Base-by-base conservation (phyloP, 805 yeast genomes). In the Candida berthetii region DNA sequence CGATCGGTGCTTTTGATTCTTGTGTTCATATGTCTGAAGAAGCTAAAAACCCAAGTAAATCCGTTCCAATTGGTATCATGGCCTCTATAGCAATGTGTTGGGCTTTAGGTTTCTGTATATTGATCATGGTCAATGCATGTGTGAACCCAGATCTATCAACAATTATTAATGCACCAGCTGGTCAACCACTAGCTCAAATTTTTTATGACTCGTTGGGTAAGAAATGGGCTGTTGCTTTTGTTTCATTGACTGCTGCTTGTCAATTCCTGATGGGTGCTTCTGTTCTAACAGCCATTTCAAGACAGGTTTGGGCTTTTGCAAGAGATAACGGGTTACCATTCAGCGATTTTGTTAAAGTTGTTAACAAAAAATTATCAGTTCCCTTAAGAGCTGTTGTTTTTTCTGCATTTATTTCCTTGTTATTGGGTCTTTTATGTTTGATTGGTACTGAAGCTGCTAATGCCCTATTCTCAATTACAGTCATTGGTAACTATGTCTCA, bases 1-100 rank as follows among this genome's bases (percentile, higher is more conserved):
- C 85, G 19, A 80, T 81, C 58, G 83, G 84, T 22, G 80, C 83
- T 1, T 80, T 78, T 57, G 87, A 81, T 56, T 73, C 83, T 8
- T 76, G 80, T 49, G 74, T 81, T 38, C 86, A 81, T 61, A 75
- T 80, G 78, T 68, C 80, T n/a, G 88, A 81, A 58, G 87, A 81
- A 55, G 80, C 82, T 25, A 64, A 66, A 40, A 73, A 79, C 53
- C 82, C 85, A 7, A 64, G 76, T 5, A 65, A 65, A 37, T 76
- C 82, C 8, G 79, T 79, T 7, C 86, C 87, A 4, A 58, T 74
- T 35, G 48, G 67, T 62, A 79, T 80, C 36, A 60, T 74, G 18
- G 72, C 78, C 28, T 72, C 83, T 7, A 75, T 78, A 40, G 45
- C 66, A 8, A 65, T 68, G 34, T 78, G 85, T 55, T 72, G 77